Conservation (phyloP, 192 early-diverging fungal genomes). For the Pilobolus umbonatus region DNA sequence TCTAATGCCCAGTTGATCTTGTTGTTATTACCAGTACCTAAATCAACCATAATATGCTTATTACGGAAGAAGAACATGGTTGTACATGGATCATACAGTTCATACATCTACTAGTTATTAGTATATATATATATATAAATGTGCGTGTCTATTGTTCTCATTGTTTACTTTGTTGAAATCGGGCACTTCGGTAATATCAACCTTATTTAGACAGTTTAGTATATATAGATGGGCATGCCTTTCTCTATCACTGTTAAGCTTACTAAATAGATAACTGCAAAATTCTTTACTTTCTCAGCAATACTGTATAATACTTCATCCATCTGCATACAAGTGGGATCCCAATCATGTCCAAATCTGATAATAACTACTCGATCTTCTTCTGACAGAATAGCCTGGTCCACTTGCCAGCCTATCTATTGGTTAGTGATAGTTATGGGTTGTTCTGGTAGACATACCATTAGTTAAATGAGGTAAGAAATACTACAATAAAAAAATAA, state of each 20-base stretch:
- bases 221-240: neutral
- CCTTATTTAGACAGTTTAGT: constrained; percentile 17
- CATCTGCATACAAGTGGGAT: constrained; percentile 94
- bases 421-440: neutral
- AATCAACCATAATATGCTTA: constrained; percentile 98
- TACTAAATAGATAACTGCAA: constrained; percentile 93
- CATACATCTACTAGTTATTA: constrained; percentile 81
- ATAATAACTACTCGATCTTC: constrained; percentile 97
- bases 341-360: constrained; percentile 93
- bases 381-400: constrained; percentile 97
- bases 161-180: constrained; percentile 76
- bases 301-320: constrained; percentile 93
- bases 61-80: constrained; percentile 96
- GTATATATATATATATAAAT: neutral
- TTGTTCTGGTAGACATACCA: constrained; percentile 23
- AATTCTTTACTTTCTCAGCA: constrained; percentile 96
- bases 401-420: constrained; percentile 87
- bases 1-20: constrained; percentile 97
- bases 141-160: neutral
- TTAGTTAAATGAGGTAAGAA: constrained; percentile 64
- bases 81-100: constrained; percentile 97
- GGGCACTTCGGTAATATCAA: constrained; percentile 93
- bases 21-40: constrained; percentile 99
- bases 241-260: neutral
- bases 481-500: constrained; percentile 30